Conservation (phyloP, 257 asterid species). For the Fraxinus cuspidata region DNA sequence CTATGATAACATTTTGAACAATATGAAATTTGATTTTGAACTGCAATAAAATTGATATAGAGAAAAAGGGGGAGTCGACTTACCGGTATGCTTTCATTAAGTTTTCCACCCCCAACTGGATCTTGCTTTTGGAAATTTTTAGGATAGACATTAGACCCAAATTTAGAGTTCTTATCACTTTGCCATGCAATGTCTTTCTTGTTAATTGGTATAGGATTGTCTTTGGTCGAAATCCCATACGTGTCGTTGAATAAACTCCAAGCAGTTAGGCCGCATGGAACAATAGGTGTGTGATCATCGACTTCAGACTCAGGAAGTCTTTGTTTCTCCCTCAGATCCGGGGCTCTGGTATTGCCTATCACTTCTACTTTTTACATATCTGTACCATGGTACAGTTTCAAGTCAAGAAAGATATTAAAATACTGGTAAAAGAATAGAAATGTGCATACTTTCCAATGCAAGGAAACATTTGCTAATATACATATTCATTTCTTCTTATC, state of each 20-base stretch:
- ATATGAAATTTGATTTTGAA: not conserved
- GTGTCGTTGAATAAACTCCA: conserved; percentile 97
- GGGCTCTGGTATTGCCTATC: conserved; percentile 65
- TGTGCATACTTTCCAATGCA: too few relatives aligned
- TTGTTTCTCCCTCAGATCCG: conserved; percentile 19
- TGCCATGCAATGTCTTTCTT: conserved; percentile 75
- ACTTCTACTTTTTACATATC: conserved; percentile 84
- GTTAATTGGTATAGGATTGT: conserved; percentile 46
- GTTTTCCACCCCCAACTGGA: conserved; percentile 70
- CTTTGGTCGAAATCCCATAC: conserved; percentile 48
- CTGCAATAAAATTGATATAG: not conserved
- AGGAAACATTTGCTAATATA: too few relatives aligned
- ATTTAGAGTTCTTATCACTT: conserved; percentile 64
- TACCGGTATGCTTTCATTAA: conserved; percentile 64
- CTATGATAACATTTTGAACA: not conserved
- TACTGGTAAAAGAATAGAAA: too few relatives aligned
- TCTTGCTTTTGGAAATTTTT: conserved; percentile 67
- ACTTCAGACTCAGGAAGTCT: conserved; percentile 45
- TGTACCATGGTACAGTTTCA: conserved; percentile 30
- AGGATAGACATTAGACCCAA: conserved; percentile 68
- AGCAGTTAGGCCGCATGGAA: conserved; percentile 94
- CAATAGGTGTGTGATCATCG: conserved; percentile 39
- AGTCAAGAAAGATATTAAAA: not conserved
- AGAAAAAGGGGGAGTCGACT: conserved; percentile 33
- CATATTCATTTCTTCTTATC: too few relatives aligned